Evolutionary conservation across 306 rosid species (phyloP), one percentile per base, ranked within the genome.

Genomic region (Fragaria nilgerrensis): DNA sequence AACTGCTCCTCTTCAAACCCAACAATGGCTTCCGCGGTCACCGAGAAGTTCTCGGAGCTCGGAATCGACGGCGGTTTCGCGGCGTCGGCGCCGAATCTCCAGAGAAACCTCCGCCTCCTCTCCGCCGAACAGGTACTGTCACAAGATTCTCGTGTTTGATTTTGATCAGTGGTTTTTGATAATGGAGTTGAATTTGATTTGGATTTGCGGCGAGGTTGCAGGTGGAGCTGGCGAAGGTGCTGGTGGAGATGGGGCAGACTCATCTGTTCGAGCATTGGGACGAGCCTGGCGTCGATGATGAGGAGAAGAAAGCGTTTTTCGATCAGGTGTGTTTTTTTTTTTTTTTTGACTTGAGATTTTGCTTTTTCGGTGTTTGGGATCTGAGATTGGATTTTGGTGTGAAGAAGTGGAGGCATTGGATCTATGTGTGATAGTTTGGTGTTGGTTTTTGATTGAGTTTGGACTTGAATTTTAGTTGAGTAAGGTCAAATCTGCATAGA

Each of bases 211-310:
- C 53, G 77, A 39, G 41, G 64, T 65, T 32, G 61, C 79, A 95
- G 98, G 82, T 86, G 87, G 90, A 87, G 68, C 76, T 90, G 83
- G 92, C 86, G 68, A 91, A 88, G 75, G 39, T 78, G 74, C 70
- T 95, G 80, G 36, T 89, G 84, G 86, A 89, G 20, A 80, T 82
- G 66, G 94, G 86, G 9, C 98, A 95, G 82, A 82, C 45, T 39
- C 99, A 92, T 70, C 74, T 96, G 48, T 96, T 96, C 75, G 80
- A 82, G 82, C 84, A 88, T 72, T 96, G 98, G 99, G 84, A 90
- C 1, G 84, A 79, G 82, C 94, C 96, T 6, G 94, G 94, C 14
- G 89, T 85, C 32, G 98, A 91, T 29, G 94, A 89, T 37, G 89
- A 84, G 34, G 86, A 87, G 55, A 96, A 96, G 87, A 85, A 87